phyloP scores from a whole-genome alignment of 2,329 filamentous ascomycete species.

The Lachnellula willkommii region DNA sequence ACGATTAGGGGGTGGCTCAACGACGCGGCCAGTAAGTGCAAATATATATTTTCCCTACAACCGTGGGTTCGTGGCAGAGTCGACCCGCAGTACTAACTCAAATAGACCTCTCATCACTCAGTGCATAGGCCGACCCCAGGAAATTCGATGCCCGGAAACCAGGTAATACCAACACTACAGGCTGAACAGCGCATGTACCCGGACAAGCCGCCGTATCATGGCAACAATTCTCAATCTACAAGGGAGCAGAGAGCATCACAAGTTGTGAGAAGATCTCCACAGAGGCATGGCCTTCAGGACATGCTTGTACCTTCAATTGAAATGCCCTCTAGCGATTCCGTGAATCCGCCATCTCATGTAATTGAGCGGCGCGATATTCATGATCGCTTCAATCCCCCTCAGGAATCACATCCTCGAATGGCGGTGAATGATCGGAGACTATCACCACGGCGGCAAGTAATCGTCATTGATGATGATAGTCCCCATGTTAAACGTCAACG shows the following conservation, averaged over 20 bases:
- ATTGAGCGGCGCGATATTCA: conserved; percentile 16
- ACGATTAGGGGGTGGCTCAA: neutral
- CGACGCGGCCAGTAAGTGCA: conserved; percentile 3
- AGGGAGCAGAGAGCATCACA: conserved; percentile 24
- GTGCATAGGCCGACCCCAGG: conserved; percentile 14
- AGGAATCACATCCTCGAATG: conserved; percentile 18
- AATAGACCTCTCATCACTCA: conserved; percentile 16
- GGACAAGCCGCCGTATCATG: conserved; percentile 13
- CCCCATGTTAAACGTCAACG: conserved; percentile 28
- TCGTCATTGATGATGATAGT: conserved; percentile 29
- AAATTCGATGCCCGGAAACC: conserved; percentile 15
- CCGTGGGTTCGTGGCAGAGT: neutral
- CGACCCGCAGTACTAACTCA: conserved; percentile 15
- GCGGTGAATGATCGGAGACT: conserved; percentile 15
- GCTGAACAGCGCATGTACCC: conserved; percentile 22
- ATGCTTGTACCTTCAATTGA: conserved; percentile 32
- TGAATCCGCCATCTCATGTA: conserved; percentile 14
- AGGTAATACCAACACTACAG: conserved; percentile 25
- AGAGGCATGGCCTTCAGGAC: conserved; percentile 27
- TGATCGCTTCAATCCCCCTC: conserved; percentile 12
- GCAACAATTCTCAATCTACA: conserved; percentile 12
- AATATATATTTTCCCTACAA: neutral
- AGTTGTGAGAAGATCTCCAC: conserved; percentile 27
- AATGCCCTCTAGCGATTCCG: conserved; percentile 22
- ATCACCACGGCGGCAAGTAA: conserved; percentile 24